Base-by-base conservation (phyloP, 2,329 filamentous ascomycete genomes). In the Peltaster fructicola region DNA sequence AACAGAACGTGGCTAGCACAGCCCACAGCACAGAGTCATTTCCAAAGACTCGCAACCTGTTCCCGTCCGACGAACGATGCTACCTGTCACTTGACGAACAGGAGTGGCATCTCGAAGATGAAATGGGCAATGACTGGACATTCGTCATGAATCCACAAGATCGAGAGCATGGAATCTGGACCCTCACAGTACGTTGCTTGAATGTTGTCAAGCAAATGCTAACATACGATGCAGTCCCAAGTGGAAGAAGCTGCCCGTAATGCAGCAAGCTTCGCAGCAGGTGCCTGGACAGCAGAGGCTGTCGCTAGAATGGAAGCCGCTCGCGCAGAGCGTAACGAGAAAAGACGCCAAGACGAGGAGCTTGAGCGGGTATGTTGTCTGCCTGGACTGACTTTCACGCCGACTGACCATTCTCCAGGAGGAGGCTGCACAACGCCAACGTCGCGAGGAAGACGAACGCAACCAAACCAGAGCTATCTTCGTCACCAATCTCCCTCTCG, bases 391-490 rank as follows among this genome's bases (percentile, higher is more conserved):
- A 7, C 12, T 23, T 8, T 5, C 4, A 9, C 7, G 17, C 14
- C 25, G 7, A 14, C 23, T 7, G 20, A 10, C 23, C 3, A 5
- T 8, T 15, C 9, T 10, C 4, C 11, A 29, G 27, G 27, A 29
- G 5, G 25, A 24, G 7, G 23, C 27, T 22, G 37, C 39, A 30
- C 66, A 38, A 30, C 32, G 61, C 31, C 52, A 57, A 7, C 56
- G 59, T 3, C 56, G 58, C 5, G 53, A 59, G 34, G 60, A 36
- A 20, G 43, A 37, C 20, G 29, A 36, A 30, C 40, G 43, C 8
- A 39, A 59, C 31, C 62, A 84, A 39, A 95, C 93, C 49, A 91
- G 79, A 5, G 85, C 85, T 20, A 68, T 98, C 35, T 98, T 85
- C 55, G 77, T 93, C 23, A 91, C 82, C 4, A 80, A 78, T 8